Percentiles rank a stretch among this genome's conserved stretches.
phyloP scores from a whole-genome alignment of 768 basidiomycete species.

The Calocybe indica region DNA sequence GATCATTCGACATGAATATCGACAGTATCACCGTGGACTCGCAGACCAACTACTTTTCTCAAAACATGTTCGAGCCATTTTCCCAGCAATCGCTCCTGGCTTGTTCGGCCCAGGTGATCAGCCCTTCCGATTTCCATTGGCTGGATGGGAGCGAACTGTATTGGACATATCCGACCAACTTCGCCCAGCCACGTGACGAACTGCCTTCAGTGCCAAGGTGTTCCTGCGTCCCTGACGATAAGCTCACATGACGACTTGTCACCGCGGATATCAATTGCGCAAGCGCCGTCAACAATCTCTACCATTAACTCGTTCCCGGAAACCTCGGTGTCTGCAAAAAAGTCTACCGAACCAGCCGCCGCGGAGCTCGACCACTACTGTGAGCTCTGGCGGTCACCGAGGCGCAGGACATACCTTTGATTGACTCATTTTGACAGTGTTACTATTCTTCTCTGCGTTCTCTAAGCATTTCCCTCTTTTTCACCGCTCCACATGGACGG shows the following conservation, averaged over 20 bases:
- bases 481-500: constrained; percentile 47
- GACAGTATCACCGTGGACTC: constrained; percentile 24
- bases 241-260: constrained; percentile 3
- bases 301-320: constrained; percentile 12
- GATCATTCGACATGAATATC: constrained; percentile 25
- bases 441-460: constrained; percentile 51
- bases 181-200: constrained; percentile 3
- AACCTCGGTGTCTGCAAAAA: constrained; percentile 22
- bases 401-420: not conserved
- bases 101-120: constrained; percentile 16
- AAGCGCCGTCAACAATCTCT: constrained; percentile 1
- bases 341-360: constrained; percentile 23
- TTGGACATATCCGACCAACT: constrained; percentile 7
- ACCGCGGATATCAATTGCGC: constrained; percentile 13
- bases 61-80: constrained; percentile 30
- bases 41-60: constrained; percentile 28
- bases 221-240: constrained; percentile 1
- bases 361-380: constrained; percentile 54
- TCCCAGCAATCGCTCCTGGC: constrained; percentile 23
- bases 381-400: constrained; percentile 26
- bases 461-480: constrained; percentile 49
- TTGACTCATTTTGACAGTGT: constrained; percentile 24
- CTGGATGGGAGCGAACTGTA: constrained; percentile 29
- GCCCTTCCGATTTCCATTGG: constrained; percentile 25
- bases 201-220: too few relatives aligned